Base-by-base conservation (phyloP, 805 yeast genomes). In the Kodamaea leandrae region DNA sequence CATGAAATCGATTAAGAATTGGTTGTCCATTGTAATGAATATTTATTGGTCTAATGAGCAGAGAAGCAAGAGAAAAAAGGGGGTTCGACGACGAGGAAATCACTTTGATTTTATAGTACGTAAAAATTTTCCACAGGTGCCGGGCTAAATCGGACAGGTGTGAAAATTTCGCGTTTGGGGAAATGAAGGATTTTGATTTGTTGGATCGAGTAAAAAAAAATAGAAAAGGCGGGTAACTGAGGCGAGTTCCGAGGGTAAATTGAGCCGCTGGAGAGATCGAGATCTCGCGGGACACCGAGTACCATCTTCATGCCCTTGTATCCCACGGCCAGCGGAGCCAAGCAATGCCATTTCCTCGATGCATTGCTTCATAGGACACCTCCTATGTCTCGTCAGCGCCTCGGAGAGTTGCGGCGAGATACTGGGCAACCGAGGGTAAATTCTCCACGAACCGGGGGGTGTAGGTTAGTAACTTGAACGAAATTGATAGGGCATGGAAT, bases 1-100 rank as follows among this genome's bases (percentile, higher is more conserved):
- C 74, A 86, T 63, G 80, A 86, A 86, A 53, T 66, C 68, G 53
- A 64, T 51, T 44, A 66, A 43, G 60, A 66, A 66, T 44, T 58
- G 50, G 53, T 46, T 54, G 46, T 60, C 64, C 52, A 48, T 48
- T 29, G 39, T 48, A 42, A 23, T 37, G 27, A 39, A 39, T 39
- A 39, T 39, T 17, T 25, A 26, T 27, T 33, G 25, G 37, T 26
- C 28, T 36, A 34, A 21, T 34, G 27, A 34, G 33, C 33, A 30
- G 37, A 23, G 37, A 34, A 34, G 18, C 33, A 38, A 32, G 34
- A 24, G 28, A 30, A 39, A 28, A 24, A 33, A 34, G 29, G 33
- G 16, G 27, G 17, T 40, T 21, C 27, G 32, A 23, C 19, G 25
- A 18, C 20, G 36, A 18, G 41, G 30, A 32, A 23, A 28, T 29